These are phyloP conservation scores for Macrotyloma uniflorum DNA, from an alignment of 306 rosid genomes.

Conservation along the genomic window DNA sequence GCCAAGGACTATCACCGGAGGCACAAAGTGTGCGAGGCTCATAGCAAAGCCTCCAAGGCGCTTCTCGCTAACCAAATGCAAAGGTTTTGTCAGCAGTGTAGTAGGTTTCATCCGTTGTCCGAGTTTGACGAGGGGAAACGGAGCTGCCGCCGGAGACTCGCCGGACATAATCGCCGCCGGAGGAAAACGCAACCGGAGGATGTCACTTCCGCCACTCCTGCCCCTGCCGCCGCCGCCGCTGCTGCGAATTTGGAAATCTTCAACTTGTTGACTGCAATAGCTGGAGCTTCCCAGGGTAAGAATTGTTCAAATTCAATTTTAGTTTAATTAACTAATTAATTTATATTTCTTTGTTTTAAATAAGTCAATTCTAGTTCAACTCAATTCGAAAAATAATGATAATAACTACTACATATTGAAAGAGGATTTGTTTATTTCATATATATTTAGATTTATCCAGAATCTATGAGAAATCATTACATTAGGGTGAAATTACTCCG, in stretches of 20 bases:
- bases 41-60: constrained; percentile 78
- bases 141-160: constrained; percentile 89
- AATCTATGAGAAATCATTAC: background rate
- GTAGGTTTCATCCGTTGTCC: constrained; percentile 83
- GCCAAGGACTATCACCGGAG: constrained; percentile 94
- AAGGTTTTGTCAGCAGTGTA: constrained; percentile 96
- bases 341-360: too few relatives aligned
- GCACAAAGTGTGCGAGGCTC: constrained; percentile 87
- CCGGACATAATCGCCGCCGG: constrained; percentile 88
- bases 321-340: too few relatives aligned
- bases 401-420: background rate
- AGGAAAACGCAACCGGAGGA: constrained; percentile 86
- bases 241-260: constrained; percentile 64
- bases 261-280: constrained; percentile 68
- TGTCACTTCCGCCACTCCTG: constrained; percentile 43
- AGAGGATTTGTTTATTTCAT: background rate
- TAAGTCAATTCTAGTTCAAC: background rate
- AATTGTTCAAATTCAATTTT: background rate
- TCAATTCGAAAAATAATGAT: background rate
- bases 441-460: background rate
- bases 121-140: constrained; percentile 94
- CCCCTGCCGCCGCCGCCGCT: background rate
- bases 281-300: constrained; percentile 74
- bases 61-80: constrained; percentile 72
- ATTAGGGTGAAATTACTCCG: background rate